Conservation (phyloP, 306 rosid species). For the Vigna angularis region DNA sequence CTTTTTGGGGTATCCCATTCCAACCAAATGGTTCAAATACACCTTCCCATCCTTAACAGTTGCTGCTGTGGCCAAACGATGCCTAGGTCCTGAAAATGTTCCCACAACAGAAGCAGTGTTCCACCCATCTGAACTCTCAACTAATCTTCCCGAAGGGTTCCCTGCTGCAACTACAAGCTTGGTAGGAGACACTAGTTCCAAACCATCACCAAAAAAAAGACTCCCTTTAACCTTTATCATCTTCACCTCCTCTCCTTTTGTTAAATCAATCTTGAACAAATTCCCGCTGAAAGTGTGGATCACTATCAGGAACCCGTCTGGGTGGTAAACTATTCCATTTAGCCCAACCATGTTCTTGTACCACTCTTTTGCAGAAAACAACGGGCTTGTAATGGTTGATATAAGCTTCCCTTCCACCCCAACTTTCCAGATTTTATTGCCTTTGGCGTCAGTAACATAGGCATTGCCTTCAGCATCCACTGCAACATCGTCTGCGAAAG, state of each 20-base stretch:
- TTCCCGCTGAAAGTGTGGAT: slow-evolving; percentile 79
- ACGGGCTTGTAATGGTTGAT: slow-evolving; percentile 66
- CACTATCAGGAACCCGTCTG: slow-evolving; percentile 78
- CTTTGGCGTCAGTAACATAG: slow-evolving; percentile 73
- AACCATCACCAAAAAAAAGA: slow-evolving; percentile 77
- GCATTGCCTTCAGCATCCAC: slow-evolving; percentile 91
- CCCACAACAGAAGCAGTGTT: slow-evolving; percentile 69
- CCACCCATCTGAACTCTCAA: slow-evolving; percentile 93
- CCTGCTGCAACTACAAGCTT: slow-evolving; percentile 90
- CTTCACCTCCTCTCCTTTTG: slow-evolving; percentile 74
- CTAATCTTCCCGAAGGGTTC: slow-evolving; percentile 76
- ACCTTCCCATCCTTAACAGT: slow-evolving; percentile 88
- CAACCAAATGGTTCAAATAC: slow-evolving; percentile 73
- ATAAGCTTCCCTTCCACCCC: slow-evolving; percentile 70
- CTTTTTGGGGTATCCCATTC: slow-evolving; percentile 86
- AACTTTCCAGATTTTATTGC: slow-evolving; percentile 82
- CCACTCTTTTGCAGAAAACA: slow-evolving; percentile 78
- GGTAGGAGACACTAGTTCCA: slow-evolving; percentile 73
- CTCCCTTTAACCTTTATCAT: slow-evolving; percentile 60
- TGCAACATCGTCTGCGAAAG: slow-evolving; percentile 84
- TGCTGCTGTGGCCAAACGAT: slow-evolving; percentile 83
- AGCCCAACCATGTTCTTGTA: slow-evolving; percentile 76
- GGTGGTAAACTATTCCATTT: slow-evolving; percentile 91
- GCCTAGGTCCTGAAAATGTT: slow-evolving; percentile 71
- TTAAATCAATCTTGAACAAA: slow-evolving; percentile 73